Evolutionary conservation across 331 rosid genomes (phyloP), one percentile per base, ranked within the genome.

Genomic region (Cydonia oblonga): DNA sequence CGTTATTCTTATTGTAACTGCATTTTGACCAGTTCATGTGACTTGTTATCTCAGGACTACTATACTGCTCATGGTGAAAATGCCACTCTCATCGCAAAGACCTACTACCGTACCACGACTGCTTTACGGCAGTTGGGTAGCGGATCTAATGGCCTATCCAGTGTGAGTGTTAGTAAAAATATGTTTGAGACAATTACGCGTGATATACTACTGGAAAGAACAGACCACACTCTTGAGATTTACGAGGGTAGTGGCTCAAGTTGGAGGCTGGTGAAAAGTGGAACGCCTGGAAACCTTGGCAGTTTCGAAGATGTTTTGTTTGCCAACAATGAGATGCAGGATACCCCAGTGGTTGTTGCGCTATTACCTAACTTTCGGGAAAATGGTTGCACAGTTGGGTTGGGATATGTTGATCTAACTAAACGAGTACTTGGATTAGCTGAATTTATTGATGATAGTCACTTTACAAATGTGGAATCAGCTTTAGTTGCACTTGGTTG

Each of bases 281-380:
- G 98, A 74, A 88, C 96, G 5, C 98, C 98, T 77, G 98, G 98
- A 33, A 95, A 91, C 86, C 86, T 95, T 64, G 89, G 96, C 67
- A 87, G 91, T 65, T 95, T 95, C 46, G 96, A 95, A 87, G 96
- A 89, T 68, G 84, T 89, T 80, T 82, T 95, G 74, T 95, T 95
- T 80, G 92, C 98, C 69, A 95, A 87, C 86, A 89, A 89, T 78
- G 98, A 95, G 79, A 95, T 95, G 98, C 98, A 95, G 80, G 98
- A 95, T 76, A 87, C 93, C 75, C 97, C 97, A 3, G 90, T 84
- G 68, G 85, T 95, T 29, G 91, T 89, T 67, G 96, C 96, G 16
- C 70, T 89, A 30, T 71, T 85, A 20, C 97, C 92, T 32, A 83
- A 85, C 74, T 83, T 76, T 71, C 89, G 84, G 61, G 91, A 89